Evolutionary conservation across 371 early-diverging fungal genomes (phyloP), one percentile per base, ranked within the genome.

Genomic region (Mucor mucedo): DNA sequence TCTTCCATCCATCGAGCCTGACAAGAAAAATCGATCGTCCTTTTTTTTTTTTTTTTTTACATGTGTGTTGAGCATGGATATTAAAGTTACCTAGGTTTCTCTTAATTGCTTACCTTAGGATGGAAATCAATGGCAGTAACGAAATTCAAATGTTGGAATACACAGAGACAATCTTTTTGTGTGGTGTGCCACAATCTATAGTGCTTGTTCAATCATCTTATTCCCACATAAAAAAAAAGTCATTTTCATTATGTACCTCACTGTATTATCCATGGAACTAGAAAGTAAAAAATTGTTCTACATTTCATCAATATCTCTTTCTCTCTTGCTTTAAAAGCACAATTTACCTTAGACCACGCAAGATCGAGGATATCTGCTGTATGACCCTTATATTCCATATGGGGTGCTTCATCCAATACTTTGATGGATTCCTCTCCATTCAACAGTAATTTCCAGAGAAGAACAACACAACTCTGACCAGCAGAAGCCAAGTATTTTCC

Each of bases 231-330:
- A 21, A 21, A 21, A 21, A 21, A 21, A 21, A 21, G 21, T 21
- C 21, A n/a, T 44, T 28, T 45, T 7, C 29, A 4, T 38, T 41
- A 8, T 40, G 3, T 75, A 82, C 83, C 79, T 72, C 5, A 95
- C 95, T 0, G 90, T 91, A 47, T 86, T 83, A 63, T 96, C 96
- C 82, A 90, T 85, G 9, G 93, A 93, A n/a, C 91, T 87, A 2
- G 93, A 87, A 16, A 92, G 74, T 2, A 96, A 64, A 66, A 95
- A 95, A 32, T 88, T 85, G 69, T 88, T 90, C 71, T 80, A 65
- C 16, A 13, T 7, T 32, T 21, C 21, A 21, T 21, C 21, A 21
- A 21, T 21, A 21, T 21, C 21, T 21, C 21, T 21, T 21, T 21
- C 21, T 1, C 21, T 21, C 1, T 21, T 21, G 21, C 1, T 21